Evolutionary conservation across 768 basidiomycete genomes (phyloP).

Genomic region (Boletus insuetus): DNA sequence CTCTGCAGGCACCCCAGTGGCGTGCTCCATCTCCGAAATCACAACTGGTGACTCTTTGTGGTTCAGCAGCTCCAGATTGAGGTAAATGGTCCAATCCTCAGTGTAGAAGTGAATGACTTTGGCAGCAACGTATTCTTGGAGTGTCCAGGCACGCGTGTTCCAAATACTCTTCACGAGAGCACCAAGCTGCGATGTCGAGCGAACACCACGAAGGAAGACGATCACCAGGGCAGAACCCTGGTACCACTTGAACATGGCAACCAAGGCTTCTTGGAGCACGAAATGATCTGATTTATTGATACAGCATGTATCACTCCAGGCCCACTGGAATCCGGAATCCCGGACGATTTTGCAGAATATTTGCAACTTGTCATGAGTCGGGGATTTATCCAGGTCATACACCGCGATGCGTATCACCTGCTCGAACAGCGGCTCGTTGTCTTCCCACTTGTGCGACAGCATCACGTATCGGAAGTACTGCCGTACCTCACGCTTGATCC

Average conservation of each 20-base stretch:
- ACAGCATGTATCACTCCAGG: background rate
- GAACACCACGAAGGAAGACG: slow-evolving; percentile 1
- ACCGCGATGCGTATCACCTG: background rate
- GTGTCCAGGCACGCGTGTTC: slow-evolving; percentile 4
- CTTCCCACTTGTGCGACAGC: slow-evolving; percentile 7
- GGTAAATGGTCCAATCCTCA: background rate
- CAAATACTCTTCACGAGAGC: slow-evolving; percentile 3
- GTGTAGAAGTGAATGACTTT: background rate
- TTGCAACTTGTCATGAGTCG: background rate
- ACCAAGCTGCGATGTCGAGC: background rate
- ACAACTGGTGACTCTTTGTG: background rate
- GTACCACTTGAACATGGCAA: background rate
- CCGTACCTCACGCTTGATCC: background rate
- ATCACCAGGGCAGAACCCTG: background rate
- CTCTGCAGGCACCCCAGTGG: background rate
- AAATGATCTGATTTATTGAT: background rate
- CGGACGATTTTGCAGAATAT: background rate
- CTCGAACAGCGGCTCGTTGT: background rate
- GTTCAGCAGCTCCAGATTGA: background rate
- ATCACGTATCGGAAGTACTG: background rate
- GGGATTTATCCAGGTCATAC: background rate
- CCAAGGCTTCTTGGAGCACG: background rate
- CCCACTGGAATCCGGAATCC: background rate
- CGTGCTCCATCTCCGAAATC: background rate
- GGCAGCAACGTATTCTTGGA: background rate